Conservation (phyloP, 352 stramenopile species). For the Pythium chondricola region DNA sequence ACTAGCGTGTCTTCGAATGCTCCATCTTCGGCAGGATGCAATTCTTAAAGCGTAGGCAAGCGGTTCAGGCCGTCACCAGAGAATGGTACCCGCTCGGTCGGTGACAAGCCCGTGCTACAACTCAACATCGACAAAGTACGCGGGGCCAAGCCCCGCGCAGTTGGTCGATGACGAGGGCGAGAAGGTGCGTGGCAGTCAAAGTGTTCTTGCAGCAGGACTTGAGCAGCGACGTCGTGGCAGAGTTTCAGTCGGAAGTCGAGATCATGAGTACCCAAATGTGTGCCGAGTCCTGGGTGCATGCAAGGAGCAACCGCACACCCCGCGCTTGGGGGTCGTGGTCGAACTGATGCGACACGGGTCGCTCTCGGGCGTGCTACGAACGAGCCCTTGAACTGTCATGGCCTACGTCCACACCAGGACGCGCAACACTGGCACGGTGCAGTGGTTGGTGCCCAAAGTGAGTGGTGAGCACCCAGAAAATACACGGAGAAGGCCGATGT, state of each 20-base stretch:
- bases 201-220: constrained; percentile 62
- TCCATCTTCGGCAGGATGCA: too few relatives aligned
- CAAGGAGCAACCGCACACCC: constrained; percentile 90
- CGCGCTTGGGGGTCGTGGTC: constrained; percentile 92
- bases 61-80: too few relatives aligned
- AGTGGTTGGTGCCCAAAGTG: constrained; percentile 71
- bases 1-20: too few relatives aligned
- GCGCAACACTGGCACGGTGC: constrained; percentile 73
- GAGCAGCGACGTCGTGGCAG: constrained; percentile 49
- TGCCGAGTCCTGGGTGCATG: constrained; percentile 93
- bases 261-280: constrained; percentile 94
- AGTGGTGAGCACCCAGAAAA: constrained; percentile 80
- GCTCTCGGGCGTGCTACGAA: constrained; percentile 88
- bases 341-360: constrained; percentile 89
- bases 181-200: constrained; percentile 61
- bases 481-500: constrained; percentile 90
- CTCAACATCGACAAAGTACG: constrained; percentile 58
- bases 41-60: too few relatives aligned
- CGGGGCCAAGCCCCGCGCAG: constrained; percentile 41
- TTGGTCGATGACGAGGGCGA: constrained; percentile 1
- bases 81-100: too few relatives aligned
- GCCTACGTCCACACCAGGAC: constrained; percentile 83
- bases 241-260: constrained; percentile 67
- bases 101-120: constrained; percentile 54
- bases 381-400: constrained; percentile 62